Base-by-base conservation (phyloP, 768 basidiomycete genomes). In the Naganishia antarctica region DNA sequence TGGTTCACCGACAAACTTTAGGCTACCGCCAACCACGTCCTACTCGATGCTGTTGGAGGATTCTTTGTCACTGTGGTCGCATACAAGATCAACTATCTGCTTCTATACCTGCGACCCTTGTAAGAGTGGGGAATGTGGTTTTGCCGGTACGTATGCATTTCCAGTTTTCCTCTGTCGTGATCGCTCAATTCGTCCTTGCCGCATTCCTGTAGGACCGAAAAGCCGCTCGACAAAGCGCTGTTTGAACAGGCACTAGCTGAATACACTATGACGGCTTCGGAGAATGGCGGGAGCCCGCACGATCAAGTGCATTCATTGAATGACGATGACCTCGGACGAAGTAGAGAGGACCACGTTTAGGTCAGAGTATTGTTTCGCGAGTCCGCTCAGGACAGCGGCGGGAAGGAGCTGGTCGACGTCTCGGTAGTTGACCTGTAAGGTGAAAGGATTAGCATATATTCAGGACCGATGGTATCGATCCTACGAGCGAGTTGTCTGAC, bases 111-210 rank as follows among this genome's bases (percentile, higher is more conserved):
- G 23, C 66, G 72, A 43, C 70, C 70, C n/a, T 37, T 73, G 25
- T 70, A 73, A 64, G 72, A 73, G 60, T 73, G 70, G 70, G 61
- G 66, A 41, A 70, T 73, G 67, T 73, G 72, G 72, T 16, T 53
- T 37, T 63, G 62, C 26, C 50, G 62, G 69, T 68, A 15, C 7
- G 34, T 37, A 37, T 37, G 34, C 34, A 7, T 37, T n/a, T n/a
- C n/a, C n/a, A n/a, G n/a, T n/a, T n/a, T n/a, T n/a, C n/a, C n/a
- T n/a, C n/a, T n/a, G n/a, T n/a, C n/a, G n/a, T n/a, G n/a, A n/a
- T n/a, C n/a, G n/a, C n/a, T n/a, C n/a, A n/a, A n/a, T n/a, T n/a
- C n/a, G n/a, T n/a, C n/a, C n/a, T n/a, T n/a, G n/a, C n/a, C n/a
- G n/a, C n/a, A n/a, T n/a, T n/a, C n/a, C n/a, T n/a, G n/a, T 15